Evolutionary conservation across 768 basidiomycete species (phyloP).

Genomic region (Auriscalpium orientale): DNA sequence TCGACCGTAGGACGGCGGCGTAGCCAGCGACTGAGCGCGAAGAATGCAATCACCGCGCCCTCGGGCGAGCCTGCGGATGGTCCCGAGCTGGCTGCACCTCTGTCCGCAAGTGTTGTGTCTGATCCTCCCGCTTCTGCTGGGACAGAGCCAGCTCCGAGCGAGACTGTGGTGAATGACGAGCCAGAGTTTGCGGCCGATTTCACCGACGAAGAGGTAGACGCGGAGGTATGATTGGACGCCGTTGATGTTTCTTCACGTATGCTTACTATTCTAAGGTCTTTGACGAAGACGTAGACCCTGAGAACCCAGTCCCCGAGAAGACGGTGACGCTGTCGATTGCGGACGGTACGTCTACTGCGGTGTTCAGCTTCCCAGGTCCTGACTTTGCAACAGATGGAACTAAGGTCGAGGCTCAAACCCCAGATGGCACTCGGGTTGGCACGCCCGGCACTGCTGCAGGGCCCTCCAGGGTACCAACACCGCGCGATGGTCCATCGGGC

Average conservation of each 20-base stretch:
- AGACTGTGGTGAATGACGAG: constrained; percentile 49
- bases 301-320: constrained; percentile 65
- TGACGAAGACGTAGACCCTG: constrained; percentile 79
- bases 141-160: constrained; percentile 41
- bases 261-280: constrained; percentile 44
- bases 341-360: constrained; percentile 43
- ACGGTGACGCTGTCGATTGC: constrained; percentile 79
- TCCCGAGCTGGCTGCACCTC: constrained; percentile 11
- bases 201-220: constrained; percentile 78
- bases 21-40: constrained; percentile 77
- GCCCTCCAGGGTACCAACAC: constrained; percentile 28
- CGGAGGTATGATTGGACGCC: constrained; percentile 39
- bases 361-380: background rate
- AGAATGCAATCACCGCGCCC: constrained; percentile 31
- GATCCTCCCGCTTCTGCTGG: constrained; percentile 24
- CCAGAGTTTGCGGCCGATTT: constrained; percentile 66
- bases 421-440: constrained; percentile 89
- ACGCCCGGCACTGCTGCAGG: constrained; percentile 62
- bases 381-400: constrained; percentile 57
- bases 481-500: constrained; percentile 27
- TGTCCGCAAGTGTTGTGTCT: constrained; percentile 9
- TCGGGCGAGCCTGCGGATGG: constrained; percentile 9
- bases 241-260: background rate
- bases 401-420: constrained; percentile 93
- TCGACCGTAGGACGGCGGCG: constrained; percentile 51